Conservation (phyloP, 768 basidiomycete genomes). For the Tulasnella sp. region DNA sequence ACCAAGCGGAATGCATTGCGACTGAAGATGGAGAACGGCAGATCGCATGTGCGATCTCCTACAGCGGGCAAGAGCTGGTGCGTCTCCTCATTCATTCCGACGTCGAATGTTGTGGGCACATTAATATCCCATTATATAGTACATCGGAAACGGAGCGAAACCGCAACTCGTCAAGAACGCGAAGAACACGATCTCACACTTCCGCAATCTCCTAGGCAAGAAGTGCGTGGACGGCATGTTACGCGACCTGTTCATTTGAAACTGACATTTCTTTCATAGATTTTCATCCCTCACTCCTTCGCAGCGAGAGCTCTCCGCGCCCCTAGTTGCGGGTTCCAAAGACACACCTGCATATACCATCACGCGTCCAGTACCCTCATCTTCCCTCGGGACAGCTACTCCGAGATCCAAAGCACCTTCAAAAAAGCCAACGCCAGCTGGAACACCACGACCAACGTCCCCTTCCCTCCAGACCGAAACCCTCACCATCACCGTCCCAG, state of each 20-base stretch:
- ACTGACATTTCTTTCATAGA: constrained; percentile 30
- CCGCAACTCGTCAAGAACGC: constrained; percentile 92
- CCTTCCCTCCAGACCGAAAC: constrained; percentile 69
- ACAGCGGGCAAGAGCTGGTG: constrained; percentile 84
- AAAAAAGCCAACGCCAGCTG: constrained; percentile 43
- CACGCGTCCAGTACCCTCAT: constrained; percentile 43
- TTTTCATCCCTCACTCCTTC: constrained; percentile 58
- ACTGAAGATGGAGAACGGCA: constrained; percentile 98
- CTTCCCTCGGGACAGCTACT: constrained; percentile 35
- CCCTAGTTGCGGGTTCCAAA: constrained; percentile 47
- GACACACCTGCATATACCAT: constrained; percentile 80
- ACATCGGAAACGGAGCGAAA: constrained; percentile 91
- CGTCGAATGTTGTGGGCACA: not conserved
- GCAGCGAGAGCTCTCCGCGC: constrained; percentile 40
- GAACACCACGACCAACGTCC: constrained; percentile 53
- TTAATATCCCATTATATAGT: constrained; percentile 37
- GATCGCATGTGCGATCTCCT: constrained; percentile 88
- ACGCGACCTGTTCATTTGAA: not conserved
- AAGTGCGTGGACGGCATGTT: constrained; percentile 41
- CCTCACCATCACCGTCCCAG: constrained; percentile 69
- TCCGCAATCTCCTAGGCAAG: constrained; percentile 88
- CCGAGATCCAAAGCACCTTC: constrained; percentile 29
- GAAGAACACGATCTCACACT: constrained; percentile 88
- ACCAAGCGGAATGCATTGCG: constrained; percentile 86
- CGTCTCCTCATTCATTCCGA: constrained; percentile 28